phyloP scores from a whole-genome alignment of 225 moss, liverwort and hornwort species.

The Straminergon stramineum region DNA sequence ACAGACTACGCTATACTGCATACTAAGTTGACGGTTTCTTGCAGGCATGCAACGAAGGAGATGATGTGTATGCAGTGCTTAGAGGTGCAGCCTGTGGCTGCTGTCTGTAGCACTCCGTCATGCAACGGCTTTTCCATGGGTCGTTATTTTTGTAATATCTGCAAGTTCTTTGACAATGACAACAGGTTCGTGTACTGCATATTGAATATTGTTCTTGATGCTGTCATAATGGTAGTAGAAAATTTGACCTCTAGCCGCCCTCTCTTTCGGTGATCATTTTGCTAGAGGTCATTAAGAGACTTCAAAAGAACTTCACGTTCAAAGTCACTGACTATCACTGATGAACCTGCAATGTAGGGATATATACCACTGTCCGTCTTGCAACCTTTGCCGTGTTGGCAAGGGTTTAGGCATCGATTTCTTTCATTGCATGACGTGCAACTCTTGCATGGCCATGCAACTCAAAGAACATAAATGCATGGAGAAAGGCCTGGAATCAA shows the following conservation, averaged over 20 bases:
- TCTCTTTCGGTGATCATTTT: not conserved
- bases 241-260: not conserved
- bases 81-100: slow-evolving; percentile 82
- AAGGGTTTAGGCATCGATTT: slow-evolving; percentile 92
- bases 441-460: slow-evolving; percentile 85
- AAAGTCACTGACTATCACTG: not conserved
- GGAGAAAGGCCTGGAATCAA: slow-evolving; percentile 91
- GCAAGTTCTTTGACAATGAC: slow-evolving; percentile 98
- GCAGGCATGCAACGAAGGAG: slow-evolving; percentile 95
- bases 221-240: not conserved
- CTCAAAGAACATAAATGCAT: slow-evolving; percentile 76
- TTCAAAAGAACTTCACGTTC: not conserved
- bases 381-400: slow-evolving; percentile 97
- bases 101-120: slow-evolving; percentile 64
- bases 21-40: not conserved
- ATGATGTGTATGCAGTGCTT: slow-evolving; percentile 99
- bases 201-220: not conserved
- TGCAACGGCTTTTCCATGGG: slow-evolving; percentile 83
- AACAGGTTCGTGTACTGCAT: slow-evolving; percentile 40
- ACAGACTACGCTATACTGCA: not conserved
- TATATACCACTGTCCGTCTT: slow-evolving; percentile 95
- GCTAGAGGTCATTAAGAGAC: not conserved
- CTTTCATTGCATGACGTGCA: slow-evolving; percentile 98
- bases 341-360: slow-evolving; percentile 41
- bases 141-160: slow-evolving; percentile 88